Conservation (phyloP, 2,329 filamentous ascomycete species). For the Trichoderma sp. region DNA sequence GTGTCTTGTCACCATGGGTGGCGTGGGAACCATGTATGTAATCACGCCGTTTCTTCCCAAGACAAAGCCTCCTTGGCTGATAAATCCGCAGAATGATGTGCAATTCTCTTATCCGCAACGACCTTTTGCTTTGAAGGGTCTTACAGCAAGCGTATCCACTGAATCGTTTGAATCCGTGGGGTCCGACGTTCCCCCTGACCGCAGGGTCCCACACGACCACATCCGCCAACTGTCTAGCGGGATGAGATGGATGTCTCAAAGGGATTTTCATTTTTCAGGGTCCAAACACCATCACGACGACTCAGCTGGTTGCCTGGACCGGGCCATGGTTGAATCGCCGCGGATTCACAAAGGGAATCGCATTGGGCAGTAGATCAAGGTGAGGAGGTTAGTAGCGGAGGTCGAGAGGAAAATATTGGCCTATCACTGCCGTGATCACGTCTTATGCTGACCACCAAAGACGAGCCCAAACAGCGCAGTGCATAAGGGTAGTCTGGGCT, state of each 20-base stretch:
- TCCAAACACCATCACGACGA: background rate
- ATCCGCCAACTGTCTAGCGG: constrained; percentile 10
- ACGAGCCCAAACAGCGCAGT: background rate
- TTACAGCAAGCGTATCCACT: background rate
- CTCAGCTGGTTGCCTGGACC: background rate
- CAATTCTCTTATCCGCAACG: background rate
- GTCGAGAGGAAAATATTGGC: background rate
- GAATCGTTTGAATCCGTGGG: constrained; percentile 15
- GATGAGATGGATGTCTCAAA: background rate
- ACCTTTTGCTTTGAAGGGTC: background rate
- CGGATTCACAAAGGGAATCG: background rate
- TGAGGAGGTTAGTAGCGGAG: background rate
- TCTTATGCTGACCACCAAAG: constrained; percentile 11
- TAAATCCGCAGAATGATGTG: background rate
- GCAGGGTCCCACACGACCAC: background rate
- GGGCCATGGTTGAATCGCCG: background rate
- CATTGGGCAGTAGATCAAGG: background rate
- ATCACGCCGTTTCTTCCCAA: background rate
- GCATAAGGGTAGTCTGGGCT: constrained; percentile 2
- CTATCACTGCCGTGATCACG: background rate
- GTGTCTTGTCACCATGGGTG: background rate
- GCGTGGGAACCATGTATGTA: background rate
- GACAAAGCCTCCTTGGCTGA: constrained; percentile 4
- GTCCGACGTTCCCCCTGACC: constrained; percentile 7
- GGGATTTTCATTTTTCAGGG: constrained; percentile 1